Conservation (phyloP, 2,329 filamentous ascomycete genomes). For the Alternaria postmessia region DNA sequence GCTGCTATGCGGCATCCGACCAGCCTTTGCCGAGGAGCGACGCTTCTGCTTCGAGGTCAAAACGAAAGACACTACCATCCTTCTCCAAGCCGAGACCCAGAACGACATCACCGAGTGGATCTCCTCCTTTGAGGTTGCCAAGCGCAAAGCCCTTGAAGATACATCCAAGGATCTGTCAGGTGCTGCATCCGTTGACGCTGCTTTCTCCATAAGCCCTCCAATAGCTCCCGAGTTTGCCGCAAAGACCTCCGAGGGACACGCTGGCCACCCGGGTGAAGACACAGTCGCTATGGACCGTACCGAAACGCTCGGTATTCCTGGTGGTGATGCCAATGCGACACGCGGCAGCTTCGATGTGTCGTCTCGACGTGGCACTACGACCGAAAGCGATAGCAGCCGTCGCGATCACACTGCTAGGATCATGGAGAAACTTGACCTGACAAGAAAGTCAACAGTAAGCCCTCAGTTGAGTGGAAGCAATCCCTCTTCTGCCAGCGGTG, state of each 20-base stretch:
- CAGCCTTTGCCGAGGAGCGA: conserved; percentile 89
- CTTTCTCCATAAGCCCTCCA: conserved; percentile 91
- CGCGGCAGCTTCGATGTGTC: conserved; percentile 77
- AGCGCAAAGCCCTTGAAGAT: conserved; percentile 87
- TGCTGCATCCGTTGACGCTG: conserved; percentile 68
- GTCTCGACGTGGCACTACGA: conserved; percentile 59
- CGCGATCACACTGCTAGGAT: conserved; percentile 86
- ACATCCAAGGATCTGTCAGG: conserved; percentile 61
- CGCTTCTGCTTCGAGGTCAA: conserved; percentile 99
- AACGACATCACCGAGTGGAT: conserved; percentile 94
- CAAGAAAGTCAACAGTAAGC: conserved; percentile 76
- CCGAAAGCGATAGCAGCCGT: conserved; percentile 75
- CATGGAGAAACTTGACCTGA: conserved; percentile 90
- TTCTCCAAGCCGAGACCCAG: conserved; percentile 94
- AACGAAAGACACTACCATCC: conserved; percentile 89
- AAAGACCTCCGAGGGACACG: conserved; percentile 73
- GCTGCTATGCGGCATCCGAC: conserved; percentile 89
- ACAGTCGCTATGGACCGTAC: conserved; percentile 64
- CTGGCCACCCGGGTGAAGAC: conserved; percentile 64
- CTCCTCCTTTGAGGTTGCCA: conserved; percentile 89
- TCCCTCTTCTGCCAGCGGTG: conserved; percentile 61
- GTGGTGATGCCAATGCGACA: conserved; percentile 61
- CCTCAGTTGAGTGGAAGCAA: conserved; percentile 53
- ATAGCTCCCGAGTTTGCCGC: conserved; percentile 90
- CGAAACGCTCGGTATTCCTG: conserved; percentile 71